Base-by-base conservation (phyloP, 2,329 filamentous ascomycete genomes). In the Cladophialophora psammophila region DNA sequence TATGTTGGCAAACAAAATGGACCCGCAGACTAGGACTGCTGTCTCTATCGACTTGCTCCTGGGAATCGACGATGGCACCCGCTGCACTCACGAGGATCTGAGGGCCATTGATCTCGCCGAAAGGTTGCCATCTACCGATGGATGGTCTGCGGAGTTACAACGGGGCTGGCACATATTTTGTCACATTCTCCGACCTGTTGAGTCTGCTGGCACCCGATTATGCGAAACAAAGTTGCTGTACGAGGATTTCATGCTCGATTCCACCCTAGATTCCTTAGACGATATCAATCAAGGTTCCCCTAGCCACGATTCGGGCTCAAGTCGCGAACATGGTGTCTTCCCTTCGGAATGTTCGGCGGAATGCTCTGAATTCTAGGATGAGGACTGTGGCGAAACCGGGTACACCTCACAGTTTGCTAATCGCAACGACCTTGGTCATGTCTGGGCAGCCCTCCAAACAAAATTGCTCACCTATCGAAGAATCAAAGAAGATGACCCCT, bases 391-490 rank as follows among this genome's bases (percentile, higher is more conserved):
- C 36, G 36, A 38, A 13, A 10, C 2, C 3, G 36, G 8, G 9
- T 10, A 10, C 36, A 38, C 13, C 35, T n/a, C 13, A 7, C 35
- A 35, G 34, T 31, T 26, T 31, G 34, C 20, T 34, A 35, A 31
- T 2, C 53, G 34, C 48, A 18, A 15, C 45, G 48, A 55, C 8
- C 61, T 59, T 35, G 69, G 65, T 18, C 32, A 69, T 55, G 59
- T 80, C 8, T 80, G 77, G 77, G 79, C 78, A 9, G 70, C 75
- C 0, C 71, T 79, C 3, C 76, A 80, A 63, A 76, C 77, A 9
- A 79, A 81, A 54, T 54, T 80, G 1, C 56, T 79, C 5, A 78
- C 78, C 1, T 80, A 80, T 61, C 71, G 79, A 52, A 74, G 77
- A 38, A 45, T 79, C 1, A 56, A 68, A 1, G 72, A 73, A 7